These are phyloP conservation scores for Cercospora zeae-maydis DNA, from an alignment of 2,329 filamentous ascomycete species.

Conservation along the genomic window DNA sequence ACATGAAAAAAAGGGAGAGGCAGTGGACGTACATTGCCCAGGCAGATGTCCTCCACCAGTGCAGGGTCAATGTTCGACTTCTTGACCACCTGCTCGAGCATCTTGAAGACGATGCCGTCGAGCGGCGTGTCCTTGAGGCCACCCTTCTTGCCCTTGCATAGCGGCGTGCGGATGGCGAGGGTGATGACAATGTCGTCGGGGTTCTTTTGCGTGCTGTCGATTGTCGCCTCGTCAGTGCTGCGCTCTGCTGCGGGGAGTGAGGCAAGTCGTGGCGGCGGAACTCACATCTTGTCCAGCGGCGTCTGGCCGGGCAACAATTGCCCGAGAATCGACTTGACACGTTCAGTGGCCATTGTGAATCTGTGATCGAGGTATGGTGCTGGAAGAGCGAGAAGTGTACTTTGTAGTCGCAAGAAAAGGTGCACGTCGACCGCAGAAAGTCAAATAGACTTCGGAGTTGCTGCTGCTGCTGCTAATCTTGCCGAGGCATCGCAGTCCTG, in stretches of 20 bases:
- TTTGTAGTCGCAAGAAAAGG: slow-evolving; percentile 6
- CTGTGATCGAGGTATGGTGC: not conserved
- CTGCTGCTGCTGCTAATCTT: slow-evolving; percentile 4
- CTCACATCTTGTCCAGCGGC: slow-evolving; percentile 74
- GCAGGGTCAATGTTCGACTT: slow-evolving; percentile 37
- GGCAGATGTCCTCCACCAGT: slow-evolving; percentile 66
- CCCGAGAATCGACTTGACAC: slow-evolving; percentile 81
- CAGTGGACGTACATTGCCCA: slow-evolving; percentile 70
- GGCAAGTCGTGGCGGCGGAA: slow-evolving; percentile 55
- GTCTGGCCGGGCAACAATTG: slow-evolving; percentile 71
- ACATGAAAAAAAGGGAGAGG: not conserved
- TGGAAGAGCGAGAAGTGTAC: not conserved
- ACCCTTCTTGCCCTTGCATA: slow-evolving; percentile 86
- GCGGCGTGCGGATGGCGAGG: slow-evolving; percentile 81
- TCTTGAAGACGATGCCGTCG: slow-evolving; percentile 79
- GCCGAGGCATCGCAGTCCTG: not conserved
- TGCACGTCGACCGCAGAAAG: slow-evolving; percentile 12
- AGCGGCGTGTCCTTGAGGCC: slow-evolving; percentile 92
- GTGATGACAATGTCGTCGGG: slow-evolving; percentile 97
- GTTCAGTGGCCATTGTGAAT: slow-evolving; percentile 70
- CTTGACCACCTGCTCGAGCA: slow-evolving; percentile 62
- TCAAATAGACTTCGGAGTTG: slow-evolving; percentile 10
- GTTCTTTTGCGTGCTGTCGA: slow-evolving; percentile 55
- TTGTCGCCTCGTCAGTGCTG: slow-evolving; percentile 8
- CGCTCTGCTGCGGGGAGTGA: not conserved